Conservation (phyloP, 257 asterid genomes). For the Misopates orontium region DNA sequence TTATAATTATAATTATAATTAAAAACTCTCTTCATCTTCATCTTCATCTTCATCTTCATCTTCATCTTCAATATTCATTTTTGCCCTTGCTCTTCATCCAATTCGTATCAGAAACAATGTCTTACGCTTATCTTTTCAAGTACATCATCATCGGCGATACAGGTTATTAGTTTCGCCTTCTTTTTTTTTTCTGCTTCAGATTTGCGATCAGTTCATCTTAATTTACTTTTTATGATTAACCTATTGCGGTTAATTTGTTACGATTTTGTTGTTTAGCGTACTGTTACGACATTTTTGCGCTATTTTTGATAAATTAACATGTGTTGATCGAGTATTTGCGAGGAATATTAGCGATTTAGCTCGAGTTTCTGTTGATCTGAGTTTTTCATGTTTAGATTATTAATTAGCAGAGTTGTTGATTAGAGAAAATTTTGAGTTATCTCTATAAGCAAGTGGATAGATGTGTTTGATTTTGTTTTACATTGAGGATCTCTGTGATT, state of each 20-base stretch:
- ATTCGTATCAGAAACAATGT: conserved; percentile 41
- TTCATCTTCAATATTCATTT: not conserved
- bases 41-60: not conserved
- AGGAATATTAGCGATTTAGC: too few relatives aligned
- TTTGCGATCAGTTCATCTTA: conserved; percentile 25
- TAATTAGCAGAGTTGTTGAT: not conserved
- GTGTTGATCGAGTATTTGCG: not conserved
- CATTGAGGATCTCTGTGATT: not conserved
- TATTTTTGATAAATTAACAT: not conserved
- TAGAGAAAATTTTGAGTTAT: too few relatives aligned
- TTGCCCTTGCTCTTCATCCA: conserved; percentile 12
- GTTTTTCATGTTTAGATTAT: too few relatives aligned
- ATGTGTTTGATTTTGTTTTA: too few relatives aligned
- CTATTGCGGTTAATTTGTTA: not conserved
- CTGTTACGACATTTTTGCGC: too few relatives aligned
- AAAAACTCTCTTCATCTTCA: not conserved
- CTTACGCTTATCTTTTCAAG: conserved; percentile 88
- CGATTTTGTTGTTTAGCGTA: not conserved
- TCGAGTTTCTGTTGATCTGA: too few relatives aligned
- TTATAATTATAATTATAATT: too few relatives aligned
- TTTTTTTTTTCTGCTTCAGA: not conserved
- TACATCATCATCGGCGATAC: conserved; percentile 93
- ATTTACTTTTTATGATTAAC: not conserved
- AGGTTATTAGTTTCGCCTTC: conserved; percentile 43
- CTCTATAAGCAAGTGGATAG: too few relatives aligned